Conservation (phyloP, 2,329 filamentous ascomycete species). For the Aureobasidium lini region DNA sequence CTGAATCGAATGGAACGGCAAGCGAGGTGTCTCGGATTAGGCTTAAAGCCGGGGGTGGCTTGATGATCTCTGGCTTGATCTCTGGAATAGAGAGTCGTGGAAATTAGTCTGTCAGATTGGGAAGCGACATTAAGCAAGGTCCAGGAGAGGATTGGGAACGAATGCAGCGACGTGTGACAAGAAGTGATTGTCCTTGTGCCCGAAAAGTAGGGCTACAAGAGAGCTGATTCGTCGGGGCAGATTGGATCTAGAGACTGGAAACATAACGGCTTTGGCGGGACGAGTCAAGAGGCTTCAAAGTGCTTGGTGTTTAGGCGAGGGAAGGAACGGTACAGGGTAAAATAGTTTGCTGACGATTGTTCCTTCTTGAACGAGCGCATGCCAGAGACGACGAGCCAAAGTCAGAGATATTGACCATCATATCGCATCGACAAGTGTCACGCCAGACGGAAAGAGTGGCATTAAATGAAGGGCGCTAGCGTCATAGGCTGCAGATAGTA, state of each 20-base stretch:
- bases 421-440: background rate
- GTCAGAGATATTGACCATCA: background rate
- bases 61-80: background rate
- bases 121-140: constrained; percentile 4
- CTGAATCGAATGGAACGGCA: background rate
- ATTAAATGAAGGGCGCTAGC: constrained; percentile 10
- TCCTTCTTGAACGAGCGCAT: background rate
- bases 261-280: background rate
- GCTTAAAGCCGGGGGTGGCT: background rate
- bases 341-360: background rate
- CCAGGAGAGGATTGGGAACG: background rate
- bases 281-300: background rate
- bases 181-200: background rate
- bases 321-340: background rate
- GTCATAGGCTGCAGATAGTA: constrained; percentile 1
- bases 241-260: background rate
- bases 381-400: background rate
- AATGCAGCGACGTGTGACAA: background rate
- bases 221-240: background rate
- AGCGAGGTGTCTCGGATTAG: constrained; percentile 7
- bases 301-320: background rate
- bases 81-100: background rate
- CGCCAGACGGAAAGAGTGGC: background rate
- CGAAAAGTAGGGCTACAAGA: background rate
- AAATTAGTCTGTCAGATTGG: constrained; percentile 3